Percentiles rank a stretch among this genome's conserved stretches.
These are phyloP conservation scores for Fusarium robinianum DNA, from an alignment of 2,329 filamentous ascomycete species.

Conservation along the genomic window DNA sequence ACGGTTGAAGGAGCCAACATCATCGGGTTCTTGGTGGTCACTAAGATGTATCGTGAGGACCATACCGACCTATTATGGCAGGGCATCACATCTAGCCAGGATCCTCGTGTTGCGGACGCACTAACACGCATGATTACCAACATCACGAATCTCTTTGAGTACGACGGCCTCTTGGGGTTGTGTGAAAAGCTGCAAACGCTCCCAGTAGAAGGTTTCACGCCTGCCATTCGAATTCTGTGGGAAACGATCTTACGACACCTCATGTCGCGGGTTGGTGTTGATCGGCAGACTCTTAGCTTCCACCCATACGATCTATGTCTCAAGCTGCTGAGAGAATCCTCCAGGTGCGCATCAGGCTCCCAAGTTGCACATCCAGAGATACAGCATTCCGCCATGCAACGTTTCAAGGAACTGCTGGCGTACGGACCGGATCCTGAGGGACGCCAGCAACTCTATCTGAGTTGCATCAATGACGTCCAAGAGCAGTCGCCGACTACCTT, in stretches of 20 bases:
- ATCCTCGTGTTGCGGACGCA: conserved; percentile 82
- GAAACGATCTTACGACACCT: conserved; percentile 58
- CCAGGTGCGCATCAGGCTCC: conserved; percentile 56
- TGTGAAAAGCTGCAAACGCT: conserved; percentile 71
- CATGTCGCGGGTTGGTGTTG: conserved; percentile 49
- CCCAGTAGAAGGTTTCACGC: conserved; percentile 65
- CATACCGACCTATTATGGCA: conserved; percentile 86
- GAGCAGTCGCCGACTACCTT: conserved; percentile 65
- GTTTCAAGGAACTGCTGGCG: conserved; percentile 64
- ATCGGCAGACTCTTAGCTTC: conserved; percentile 42
- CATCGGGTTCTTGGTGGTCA: conserved; percentile 83
- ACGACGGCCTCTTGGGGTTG: conserved; percentile 62
- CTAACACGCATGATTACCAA: conserved; percentile 67
- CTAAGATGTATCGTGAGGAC: conserved; percentile 68
- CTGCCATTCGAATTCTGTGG: conserved; percentile 65
- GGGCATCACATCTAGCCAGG: conserved; percentile 78
- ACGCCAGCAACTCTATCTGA: conserved; percentile 64
- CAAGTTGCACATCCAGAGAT: conserved; percentile 64
- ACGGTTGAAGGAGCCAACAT: conserved; percentile 82
- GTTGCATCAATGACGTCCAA: conserved; percentile 71
- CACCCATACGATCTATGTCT: conserved; percentile 60
- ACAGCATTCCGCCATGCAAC: conserved; percentile 64
- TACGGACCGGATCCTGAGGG: conserved; percentile 58
- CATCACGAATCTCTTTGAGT: conserved; percentile 55
- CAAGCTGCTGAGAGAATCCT: conserved; percentile 73